Evolutionary conservation across 2,329 filamentous ascomycete genomes (phyloP).

Genomic region (Fusarium sp.): DNA sequence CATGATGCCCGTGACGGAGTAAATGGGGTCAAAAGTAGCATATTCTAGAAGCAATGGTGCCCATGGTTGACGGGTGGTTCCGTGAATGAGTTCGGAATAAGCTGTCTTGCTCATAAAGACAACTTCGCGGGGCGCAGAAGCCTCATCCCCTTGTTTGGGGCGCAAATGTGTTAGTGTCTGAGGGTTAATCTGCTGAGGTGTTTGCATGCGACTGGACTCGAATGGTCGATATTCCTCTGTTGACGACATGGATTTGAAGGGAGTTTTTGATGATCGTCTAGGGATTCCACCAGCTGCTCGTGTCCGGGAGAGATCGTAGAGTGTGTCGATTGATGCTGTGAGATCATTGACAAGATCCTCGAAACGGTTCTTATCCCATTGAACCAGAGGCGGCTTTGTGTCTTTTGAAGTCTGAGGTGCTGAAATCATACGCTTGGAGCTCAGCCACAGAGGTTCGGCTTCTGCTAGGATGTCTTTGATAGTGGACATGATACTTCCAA

Average conservation of each 20-base stretch:
- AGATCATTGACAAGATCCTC: conserved; percentile 80
- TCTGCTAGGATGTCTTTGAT: conserved; percentile 85
- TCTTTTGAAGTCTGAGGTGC: conserved; percentile 61
- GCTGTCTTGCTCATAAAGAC: conserved; percentile 64
- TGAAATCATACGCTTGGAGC: conserved; percentile 63
- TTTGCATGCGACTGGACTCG: conserved; percentile 71
- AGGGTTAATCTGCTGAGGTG: conserved; percentile 71
- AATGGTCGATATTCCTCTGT: conserved; percentile 65
- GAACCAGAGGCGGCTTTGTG: conserved; percentile 68
- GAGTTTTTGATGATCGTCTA: conserved; percentile 48
- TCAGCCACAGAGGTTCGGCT: conserved; percentile 78
- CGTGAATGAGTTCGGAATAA: conserved; percentile 63
- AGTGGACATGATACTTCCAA: conserved; percentile 82
- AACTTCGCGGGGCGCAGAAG: conserved; percentile 60
- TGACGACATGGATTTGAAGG: conserved; percentile 55
- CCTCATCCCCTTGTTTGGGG: conserved; percentile 55
- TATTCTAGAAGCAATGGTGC: conserved; percentile 78
- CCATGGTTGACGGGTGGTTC: conserved; percentile 60
- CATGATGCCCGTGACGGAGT: conserved; percentile 72
- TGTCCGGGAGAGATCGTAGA: conserved; percentile 81
- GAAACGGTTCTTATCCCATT: conserved; percentile 79
- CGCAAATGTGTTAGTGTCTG: conserved; percentile 64
- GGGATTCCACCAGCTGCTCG: conserved; percentile 62
- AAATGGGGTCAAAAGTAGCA: conserved; percentile 73
- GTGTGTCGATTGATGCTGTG: conserved; percentile 81